Base-by-base conservation (phyloP, 2,329 filamentous ascomycete genomes). In the Botrytis pseudocinerea region DNA sequence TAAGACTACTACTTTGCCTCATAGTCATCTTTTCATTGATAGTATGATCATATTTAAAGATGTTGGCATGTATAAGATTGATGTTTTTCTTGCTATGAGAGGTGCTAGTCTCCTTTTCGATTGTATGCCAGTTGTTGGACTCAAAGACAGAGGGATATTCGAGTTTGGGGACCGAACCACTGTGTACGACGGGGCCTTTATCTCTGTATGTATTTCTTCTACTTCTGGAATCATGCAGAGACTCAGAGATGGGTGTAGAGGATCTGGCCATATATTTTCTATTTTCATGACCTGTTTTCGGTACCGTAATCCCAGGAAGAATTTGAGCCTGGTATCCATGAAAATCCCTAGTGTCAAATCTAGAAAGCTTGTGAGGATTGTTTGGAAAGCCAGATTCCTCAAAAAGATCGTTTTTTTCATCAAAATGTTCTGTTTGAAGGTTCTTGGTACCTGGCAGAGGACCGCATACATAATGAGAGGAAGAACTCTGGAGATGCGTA, bases 1-100 rank as follows among this genome's bases (percentile, higher is more conserved):
- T 22, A 22, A 5, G 18, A 35, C 16, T 9, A 60, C 4, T 20
- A 22, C 20, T 7, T 2, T 22, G 18, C 4, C 10, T 12, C 8
- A 22, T 35, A 35, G 32, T 35, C 4, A 12, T 25, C 18, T 2
- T 7, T 28, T 5, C 9, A 32, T 14, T 20, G 14, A 14, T 32
- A 32, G 16, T 9, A 2, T 3, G n/a, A n/a, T 51, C 48, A 51
- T 12, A 16, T 25, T n/a, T 12, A 10, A 51, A 51, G 48, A n/a
- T 10, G 5, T 25, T 0, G 25, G 25, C 25, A 51, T 4, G 48
- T n/a, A 2, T n/a, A n/a, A 14, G 0, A 14, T 51, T 0, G 25
- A n/a, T n/a, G 0, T 16, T 2, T 3, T 51, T n/a, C 5, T 51
- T 16, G 10, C 25, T 51, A 4, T 16, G 25, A n/a, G 1, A 14